These are phyloP conservation scores for Salicornia ramosissima DNA, from an alignment of 148 eudicot genomes.

Conservation along the genomic window DNA sequence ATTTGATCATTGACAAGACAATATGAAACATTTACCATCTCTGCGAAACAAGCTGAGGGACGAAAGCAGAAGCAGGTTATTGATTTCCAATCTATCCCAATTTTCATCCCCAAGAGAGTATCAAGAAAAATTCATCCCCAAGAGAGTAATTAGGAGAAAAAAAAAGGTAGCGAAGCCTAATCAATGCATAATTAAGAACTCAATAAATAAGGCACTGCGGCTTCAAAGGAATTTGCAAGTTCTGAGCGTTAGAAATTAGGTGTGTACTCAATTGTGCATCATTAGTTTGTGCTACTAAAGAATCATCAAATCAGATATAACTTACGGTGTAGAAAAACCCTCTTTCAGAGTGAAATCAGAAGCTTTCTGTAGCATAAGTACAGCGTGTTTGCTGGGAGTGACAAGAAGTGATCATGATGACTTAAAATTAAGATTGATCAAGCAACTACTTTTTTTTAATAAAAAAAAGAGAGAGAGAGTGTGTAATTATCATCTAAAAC, in stretches of 20 bases:
- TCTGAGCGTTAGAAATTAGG: background rate
- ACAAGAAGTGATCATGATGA: no score
- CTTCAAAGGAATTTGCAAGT: background rate
- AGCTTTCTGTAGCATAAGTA: no score
- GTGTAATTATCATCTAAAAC: no score
- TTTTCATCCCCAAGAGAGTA: background rate
- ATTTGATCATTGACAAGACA: slow-evolving; percentile 2
- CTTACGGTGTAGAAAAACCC: no score
- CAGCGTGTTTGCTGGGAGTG: no score
- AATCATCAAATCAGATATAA: background rate
- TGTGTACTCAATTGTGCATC: background rate
- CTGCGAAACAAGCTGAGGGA: background rate
- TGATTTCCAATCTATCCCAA: background rate
- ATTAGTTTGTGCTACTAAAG: background rate
- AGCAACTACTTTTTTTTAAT: no score
- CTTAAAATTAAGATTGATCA: no score
- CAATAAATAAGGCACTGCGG: background rate
- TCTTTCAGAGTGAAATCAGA: no score
- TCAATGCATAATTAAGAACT: background rate
- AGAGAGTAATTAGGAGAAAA: background rate
- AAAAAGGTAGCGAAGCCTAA: background rate
- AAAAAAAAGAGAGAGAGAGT: background rate
- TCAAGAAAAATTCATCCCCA: no score
- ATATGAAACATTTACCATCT: background rate
- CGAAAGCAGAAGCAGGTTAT: background rate